Base-by-base conservation (phyloP, 2,329 filamentous ascomycete genomes). In the Cytospora schulzeri region DNA sequence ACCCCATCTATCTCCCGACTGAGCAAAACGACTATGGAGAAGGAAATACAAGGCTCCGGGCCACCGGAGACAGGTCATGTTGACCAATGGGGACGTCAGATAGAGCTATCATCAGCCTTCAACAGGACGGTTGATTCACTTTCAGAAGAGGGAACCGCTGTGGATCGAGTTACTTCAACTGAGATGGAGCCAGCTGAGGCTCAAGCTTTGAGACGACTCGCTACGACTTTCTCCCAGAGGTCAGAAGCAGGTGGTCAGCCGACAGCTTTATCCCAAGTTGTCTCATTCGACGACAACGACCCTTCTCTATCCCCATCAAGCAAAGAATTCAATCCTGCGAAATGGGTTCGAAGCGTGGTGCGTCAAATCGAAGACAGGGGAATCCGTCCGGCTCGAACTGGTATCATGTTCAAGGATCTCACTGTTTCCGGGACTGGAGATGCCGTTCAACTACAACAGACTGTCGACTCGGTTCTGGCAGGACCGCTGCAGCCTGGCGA, bases 391-490 rank as follows among this genome's bases (percentile, higher is more conserved):
- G 82, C 78, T 68, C 77, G 78, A 8, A 83, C 88, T 0, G 88
- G 88, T 4, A 79, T 91, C 8, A 82, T 84, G 0, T 91, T 87
- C 76, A 85, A 85, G 66, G 81, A 90, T 59, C 80, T 92, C 38
- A 84, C 84, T 63, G 87, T 92, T 0, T 88, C 81, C 7, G 90
- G 90, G 0, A 87, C 87, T 0, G 89, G 88, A 0, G 81, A 84
- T 2, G 87, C 88, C 0, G 73, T 92, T 28, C 88, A 91, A 68
- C 78, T 91, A 1, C 90, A 93, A 71, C 80, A 87, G 62, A 91
- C 85, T 2, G 87, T 92, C 3, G 81, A 79, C 2, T 87, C 86
- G 1, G 75, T 86, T 9, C 72, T 91, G 26, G 73, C 83, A 66
- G 79, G 83, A 0, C 89, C 87, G 0, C 75, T 91, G 26, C 80